Evolutionary conservation across 805 yeast species (phyloP).

Genomic region (Saccharomycopsis javanensis): DNA sequence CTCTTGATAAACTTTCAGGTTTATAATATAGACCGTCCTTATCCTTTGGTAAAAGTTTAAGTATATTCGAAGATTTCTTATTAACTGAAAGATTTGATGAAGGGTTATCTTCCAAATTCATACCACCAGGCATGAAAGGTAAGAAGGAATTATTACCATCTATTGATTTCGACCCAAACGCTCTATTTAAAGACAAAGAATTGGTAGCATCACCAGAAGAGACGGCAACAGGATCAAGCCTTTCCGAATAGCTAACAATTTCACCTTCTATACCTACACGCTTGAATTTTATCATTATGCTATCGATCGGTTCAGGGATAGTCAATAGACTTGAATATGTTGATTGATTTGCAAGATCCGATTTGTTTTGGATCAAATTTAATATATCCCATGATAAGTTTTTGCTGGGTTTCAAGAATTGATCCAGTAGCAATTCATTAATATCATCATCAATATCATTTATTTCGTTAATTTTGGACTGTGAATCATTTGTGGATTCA

Average conservation of each 20-base stretch:
- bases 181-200: constrained; percentile 65
- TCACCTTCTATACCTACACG: constrained; percentile 69
- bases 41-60: constrained; percentile 50
- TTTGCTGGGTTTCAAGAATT: constrained; percentile 10
- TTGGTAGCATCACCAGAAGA: constrained; percentile 48
- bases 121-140: constrained; percentile 93
- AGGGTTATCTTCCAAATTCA: constrained; percentile 23
- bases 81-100: background rate
- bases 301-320: constrained; percentile 50
- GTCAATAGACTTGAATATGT: constrained; percentile 41
- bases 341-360: constrained; percentile 27
- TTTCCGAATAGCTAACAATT: constrained; percentile 56
- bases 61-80: constrained; percentile 27
- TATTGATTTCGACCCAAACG: constrained; percentile 50
- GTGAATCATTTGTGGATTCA: background rate
- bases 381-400: constrained; percentile 59
- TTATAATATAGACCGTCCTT: constrained; percentile 66
- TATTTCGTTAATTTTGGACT: background rate
- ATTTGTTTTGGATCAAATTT: constrained; percentile 54
- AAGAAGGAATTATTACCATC: constrained; percentile 63
- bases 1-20: constrained; percentile 77
- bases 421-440: constrained; percentile 21
- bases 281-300: constrained; percentile 58
- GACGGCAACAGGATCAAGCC: constrained; percentile 38
- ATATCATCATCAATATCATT: constrained; percentile 14